Evolutionary conservation across 2,329 filamentous ascomycete genomes (phyloP).

Genomic region (Dothiorella sarmentorum): DNA sequence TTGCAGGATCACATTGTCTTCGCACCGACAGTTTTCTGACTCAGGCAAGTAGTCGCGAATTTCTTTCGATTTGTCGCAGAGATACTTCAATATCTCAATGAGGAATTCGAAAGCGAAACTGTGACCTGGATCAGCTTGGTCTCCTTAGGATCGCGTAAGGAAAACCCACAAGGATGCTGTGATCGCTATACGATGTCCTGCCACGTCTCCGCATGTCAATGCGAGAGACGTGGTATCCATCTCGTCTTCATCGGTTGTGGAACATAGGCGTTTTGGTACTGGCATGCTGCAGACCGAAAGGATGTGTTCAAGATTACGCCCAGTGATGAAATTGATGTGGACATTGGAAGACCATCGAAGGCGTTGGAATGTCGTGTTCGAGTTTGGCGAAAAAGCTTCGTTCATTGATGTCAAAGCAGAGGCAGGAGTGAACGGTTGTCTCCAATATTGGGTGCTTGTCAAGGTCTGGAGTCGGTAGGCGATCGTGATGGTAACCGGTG

Average conservation of each 20-base stretch:
- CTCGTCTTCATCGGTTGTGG: fast-evolving
- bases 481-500: neutral
- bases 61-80: neutral
- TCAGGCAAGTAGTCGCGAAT: neutral
- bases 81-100: neutral
- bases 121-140: neutral
- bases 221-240: neutral
- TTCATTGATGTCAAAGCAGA: neutral
- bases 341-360: neutral
- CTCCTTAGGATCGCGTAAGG: too few species aligned
- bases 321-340: neutral
- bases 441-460: neutral
- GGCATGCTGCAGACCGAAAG: neutral
- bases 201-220: conserved; percentile 21
- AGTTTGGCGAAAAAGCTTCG: neutral
- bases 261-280: neutral
- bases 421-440: neutral
- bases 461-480: neutral
- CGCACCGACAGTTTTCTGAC: neutral
- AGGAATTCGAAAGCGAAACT: neutral
- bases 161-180: conserved; percentile 14
- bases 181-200: conserved; percentile 17
- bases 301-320: neutral
- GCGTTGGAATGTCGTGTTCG: neutral
- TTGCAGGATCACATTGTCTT: neutral